Evolutionary conservation across 2,329 filamentous ascomycete species (phyloP).

Genomic region (Curvularia lunata): DNA sequence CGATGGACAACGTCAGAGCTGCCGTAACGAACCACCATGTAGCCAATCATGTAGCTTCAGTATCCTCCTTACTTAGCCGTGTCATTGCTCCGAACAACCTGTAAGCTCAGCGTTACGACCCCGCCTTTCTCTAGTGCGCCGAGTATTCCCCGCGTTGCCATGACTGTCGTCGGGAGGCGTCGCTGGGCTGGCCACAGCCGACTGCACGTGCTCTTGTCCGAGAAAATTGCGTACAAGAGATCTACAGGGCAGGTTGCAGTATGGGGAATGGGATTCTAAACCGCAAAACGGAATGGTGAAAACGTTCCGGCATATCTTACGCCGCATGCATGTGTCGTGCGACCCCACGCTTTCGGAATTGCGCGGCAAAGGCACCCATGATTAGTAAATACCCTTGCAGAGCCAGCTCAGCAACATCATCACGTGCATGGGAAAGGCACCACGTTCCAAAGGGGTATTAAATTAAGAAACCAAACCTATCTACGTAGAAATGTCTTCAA

Average conservation of each 20-base stretch:
- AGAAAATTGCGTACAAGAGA: constrained; percentile 8
- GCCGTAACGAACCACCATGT: constrained; percentile 1
- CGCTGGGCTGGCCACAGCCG: constrained; percentile 12
- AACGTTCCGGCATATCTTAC: constrained; percentile 2
- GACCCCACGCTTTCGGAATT: constrained; percentile 3
- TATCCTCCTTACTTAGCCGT: constrained; percentile 25
- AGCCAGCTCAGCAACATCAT: not conserved
- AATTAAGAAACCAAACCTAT: constrained; percentile 20
- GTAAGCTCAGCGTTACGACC: constrained; percentile 19
- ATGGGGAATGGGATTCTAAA: not conserved
- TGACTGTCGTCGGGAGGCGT: constrained; percentile 10
- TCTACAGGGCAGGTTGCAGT: not conserved
- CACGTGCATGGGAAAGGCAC: not conserved
- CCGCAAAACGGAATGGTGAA: no score
- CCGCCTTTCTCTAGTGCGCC: constrained; percentile 30
- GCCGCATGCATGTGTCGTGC: not conserved
- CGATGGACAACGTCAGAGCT: constrained; percentile 19
- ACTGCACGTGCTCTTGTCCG: constrained; percentile 3
- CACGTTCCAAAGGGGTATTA: constrained; percentile 12
- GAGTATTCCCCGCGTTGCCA: constrained; percentile 28
- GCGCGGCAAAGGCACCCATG: not conserved
- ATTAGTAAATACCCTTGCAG: not conserved
- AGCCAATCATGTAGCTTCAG: constrained; percentile 22
- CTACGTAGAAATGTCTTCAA: constrained; percentile 8
- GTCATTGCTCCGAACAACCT: constrained; percentile 22